Evolutionary conservation across 164 flowering plant species (phyloP).

Genomic region (Vitis riparia): DNA sequence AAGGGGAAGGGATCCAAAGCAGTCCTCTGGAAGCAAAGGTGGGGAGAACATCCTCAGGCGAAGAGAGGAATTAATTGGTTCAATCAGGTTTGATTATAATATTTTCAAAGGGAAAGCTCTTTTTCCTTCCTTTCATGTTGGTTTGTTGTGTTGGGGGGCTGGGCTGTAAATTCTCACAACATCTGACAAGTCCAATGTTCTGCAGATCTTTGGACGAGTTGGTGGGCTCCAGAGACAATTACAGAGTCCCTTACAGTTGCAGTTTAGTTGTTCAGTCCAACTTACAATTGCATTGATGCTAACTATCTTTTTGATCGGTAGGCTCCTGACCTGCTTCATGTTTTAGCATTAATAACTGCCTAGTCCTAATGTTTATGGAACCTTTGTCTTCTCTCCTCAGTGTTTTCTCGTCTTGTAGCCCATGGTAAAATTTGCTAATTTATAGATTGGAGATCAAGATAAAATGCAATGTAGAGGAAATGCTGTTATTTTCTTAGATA

Average conservation of each 20-base stretch:
- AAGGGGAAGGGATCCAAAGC: conserved; percentile 52
- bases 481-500: no score
- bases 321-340: conserved; percentile 8
- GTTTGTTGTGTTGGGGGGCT: neutral
- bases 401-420: neutral
- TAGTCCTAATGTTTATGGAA: neutral
- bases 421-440: no score
- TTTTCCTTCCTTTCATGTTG: neutral
- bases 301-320: conserved; percentile 66
- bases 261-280: conserved; percentile 45
- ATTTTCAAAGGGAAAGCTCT: neutral
- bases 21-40: conserved; percentile 43
- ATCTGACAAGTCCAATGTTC: conserved; percentile 11
- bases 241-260: conserved; percentile 38
- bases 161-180: neutral
- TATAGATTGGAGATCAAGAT: no score
- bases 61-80: conserved; percentile 28
- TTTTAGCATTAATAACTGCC: neutral
- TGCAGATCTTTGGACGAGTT: conserved; percentile 51
- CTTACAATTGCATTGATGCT: conserved; percentile 54
- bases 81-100: conserved; percentile 42
- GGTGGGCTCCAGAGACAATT: conserved; percentile 42
- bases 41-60: conserved; percentile 30
- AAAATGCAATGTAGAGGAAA: no score
- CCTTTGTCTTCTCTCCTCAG: neutral